Percentiles rank a stretch among this genome's conserved stretches.
These are phyloP conservation scores for Rosa persica DNA, from an alignment of 306 rosid genomes.

Conservation along the genomic window DNA sequence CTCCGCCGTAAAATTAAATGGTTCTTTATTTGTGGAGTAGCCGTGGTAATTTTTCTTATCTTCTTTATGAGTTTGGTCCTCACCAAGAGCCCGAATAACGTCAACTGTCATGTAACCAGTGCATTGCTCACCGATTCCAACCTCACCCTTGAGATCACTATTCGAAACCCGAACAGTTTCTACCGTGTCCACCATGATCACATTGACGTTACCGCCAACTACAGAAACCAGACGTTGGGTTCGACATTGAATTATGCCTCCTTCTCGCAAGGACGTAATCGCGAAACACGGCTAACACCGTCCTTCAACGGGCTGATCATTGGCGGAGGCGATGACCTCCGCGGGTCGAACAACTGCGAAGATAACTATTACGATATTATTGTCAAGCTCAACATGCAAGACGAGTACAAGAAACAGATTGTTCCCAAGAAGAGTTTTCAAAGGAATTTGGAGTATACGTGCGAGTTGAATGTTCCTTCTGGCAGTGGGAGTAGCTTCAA, in stretches of 20 bases:
- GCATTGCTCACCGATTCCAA: neutral
- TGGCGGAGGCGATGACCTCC: neutral
- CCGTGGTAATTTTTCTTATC: too few species aligned
- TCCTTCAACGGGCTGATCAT: neutral
- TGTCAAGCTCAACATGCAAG: neutral
- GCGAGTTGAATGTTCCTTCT: conserved; percentile 1
- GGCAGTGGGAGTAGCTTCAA: neutral
- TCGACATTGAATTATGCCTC: neutral
- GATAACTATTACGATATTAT: neutral
- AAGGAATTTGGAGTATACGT: neutral
- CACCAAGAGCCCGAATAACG: neutral
- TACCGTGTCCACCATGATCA: neutral
- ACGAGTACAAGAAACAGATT: neutral
- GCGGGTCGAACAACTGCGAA: neutral
- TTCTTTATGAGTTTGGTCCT: neutral
- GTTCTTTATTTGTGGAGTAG: too few species aligned
- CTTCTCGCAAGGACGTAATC: neutral
- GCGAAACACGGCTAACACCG: neutral
- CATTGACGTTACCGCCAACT: neutral
- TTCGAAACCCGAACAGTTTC: neutral
- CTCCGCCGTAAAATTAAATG: too few species aligned
- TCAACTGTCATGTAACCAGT: neutral
- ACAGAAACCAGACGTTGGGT: neutral
- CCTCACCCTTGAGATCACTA: neutral
- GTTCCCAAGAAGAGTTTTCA: neutral